phyloP scores from a whole-genome alignment of 768 basidiomycete species.

The Leccinum arenicola region DNA sequence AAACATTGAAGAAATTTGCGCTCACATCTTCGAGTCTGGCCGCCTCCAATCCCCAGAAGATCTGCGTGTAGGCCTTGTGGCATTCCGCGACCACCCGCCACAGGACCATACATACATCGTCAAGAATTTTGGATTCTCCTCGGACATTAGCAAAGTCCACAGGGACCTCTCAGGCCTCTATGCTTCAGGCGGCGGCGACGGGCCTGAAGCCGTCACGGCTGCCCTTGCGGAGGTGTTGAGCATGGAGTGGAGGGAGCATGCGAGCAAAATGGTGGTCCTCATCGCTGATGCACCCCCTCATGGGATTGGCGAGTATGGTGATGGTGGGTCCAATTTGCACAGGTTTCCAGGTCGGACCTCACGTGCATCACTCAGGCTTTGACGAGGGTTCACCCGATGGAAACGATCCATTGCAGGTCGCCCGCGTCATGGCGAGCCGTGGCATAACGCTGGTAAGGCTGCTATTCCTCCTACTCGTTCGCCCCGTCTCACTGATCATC shows the following conservation, averaged over 20 bases:
- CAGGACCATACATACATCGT: slow-evolving; percentile 95
- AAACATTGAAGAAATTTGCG: slow-evolving; percentile 95
- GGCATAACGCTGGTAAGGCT: slow-evolving; percentile 84
- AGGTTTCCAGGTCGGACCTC: slow-evolving; percentile 10
- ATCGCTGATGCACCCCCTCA: slow-evolving; percentile 98
- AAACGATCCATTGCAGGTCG: slow-evolving; percentile 83
- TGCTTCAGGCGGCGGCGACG: slow-evolving; percentile 91
- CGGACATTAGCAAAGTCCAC: slow-evolving; percentile 85
- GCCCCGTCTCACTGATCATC: neutral
- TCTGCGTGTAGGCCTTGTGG: slow-evolving; percentile 87
- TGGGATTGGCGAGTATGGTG: slow-evolving; percentile 95
- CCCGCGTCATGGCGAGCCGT: slow-evolving; percentile 82
- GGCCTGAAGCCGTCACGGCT: slow-evolving; percentile 95
- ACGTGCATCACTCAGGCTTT: slow-evolving; percentile 57
- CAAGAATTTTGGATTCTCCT: slow-evolving; percentile 93
- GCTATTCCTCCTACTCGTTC: slow-evolving; percentile 3
- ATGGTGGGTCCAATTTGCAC: slow-evolving; percentile 53
- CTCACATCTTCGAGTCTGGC: slow-evolving; percentile 91
- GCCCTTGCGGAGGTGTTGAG: slow-evolving; percentile 82
- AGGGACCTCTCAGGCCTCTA: slow-evolving; percentile 79
- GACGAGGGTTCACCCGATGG: slow-evolving; percentile 95
- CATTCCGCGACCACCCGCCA: slow-evolving; percentile 95
- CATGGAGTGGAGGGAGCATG: slow-evolving; percentile 86
- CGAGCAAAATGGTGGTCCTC: slow-evolving; percentile 94
- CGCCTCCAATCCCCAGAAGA: slow-evolving; percentile 86